Percentiles rank a stretch among this genome's conserved stretches.
Conservation (phyloP, 73 alveolate species). For the Paramecium bursaria region DNA sequence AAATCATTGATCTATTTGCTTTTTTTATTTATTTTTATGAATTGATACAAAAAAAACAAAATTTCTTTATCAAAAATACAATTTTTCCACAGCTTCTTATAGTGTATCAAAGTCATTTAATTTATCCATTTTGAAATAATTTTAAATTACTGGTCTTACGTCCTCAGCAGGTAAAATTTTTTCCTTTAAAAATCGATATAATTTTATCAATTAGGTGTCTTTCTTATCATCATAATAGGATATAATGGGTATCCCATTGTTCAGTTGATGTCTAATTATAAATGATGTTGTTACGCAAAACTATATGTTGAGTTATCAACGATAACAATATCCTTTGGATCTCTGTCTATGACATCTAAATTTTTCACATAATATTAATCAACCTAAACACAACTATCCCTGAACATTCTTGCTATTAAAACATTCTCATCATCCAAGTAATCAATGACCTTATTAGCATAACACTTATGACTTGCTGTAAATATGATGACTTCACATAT, state of each 20-base stretch:
- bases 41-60: neutral
- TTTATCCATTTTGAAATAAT: conserved; percentile 23
- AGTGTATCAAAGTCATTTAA: neutral
- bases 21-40: neutral
- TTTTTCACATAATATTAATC: conserved; percentile 31
- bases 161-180: conserved; percentile 27
- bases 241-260: conserved; percentile 85
- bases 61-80: conserved; percentile 31
- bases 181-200: conserved; percentile 23
- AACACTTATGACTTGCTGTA: conserved; percentile 75
- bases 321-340: conserved; percentile 73
- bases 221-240: conserved; percentile 77
- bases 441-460: conserved; percentile 69
- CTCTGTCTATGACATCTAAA: conserved; percentile 69
- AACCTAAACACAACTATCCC: conserved; percentile 64
- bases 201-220: conserved; percentile 66
- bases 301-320: conserved; percentile 81
- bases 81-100: conserved; percentile 5
- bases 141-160: conserved; percentile 6
- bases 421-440: conserved; percentile 43
- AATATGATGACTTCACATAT: conserved; percentile 78
- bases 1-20: neutral
- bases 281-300: conserved; percentile 4
- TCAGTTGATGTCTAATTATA: conserved; percentile 75
- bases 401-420: conserved; percentile 45